phyloP scores from a whole-genome alignment of 305 asterid species.

The Rubia tinctorum region DNA sequence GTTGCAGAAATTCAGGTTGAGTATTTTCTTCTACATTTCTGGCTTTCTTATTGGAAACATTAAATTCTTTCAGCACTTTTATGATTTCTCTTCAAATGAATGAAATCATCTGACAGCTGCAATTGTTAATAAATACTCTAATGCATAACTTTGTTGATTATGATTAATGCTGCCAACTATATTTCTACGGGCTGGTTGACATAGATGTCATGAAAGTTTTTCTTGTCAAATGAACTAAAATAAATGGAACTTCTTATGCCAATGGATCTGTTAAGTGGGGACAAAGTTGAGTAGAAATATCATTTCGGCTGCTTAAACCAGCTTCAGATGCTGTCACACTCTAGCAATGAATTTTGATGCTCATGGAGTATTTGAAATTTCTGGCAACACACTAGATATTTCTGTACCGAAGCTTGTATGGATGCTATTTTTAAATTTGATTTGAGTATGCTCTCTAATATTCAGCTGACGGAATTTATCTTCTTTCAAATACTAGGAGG shows the following conservation, averaged over 20 bases:
- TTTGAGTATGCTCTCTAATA: slow-evolving; percentile 1
- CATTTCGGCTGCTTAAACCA: not conserved
- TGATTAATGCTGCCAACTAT: not conserved
- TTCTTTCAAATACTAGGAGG: slow-evolving; percentile 35
- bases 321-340: not conserved
- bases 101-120: not conserved
- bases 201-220: not conserved
- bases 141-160: not conserved
- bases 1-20: slow-evolving; percentile 53
- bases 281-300: not conserved
- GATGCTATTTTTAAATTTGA: not conserved
- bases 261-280: not conserved
- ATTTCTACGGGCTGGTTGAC: not conserved
- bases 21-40: slow-evolving; percentile 12
- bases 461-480: not conserved
- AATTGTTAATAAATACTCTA: too few species aligned
- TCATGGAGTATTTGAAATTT: not conserved
- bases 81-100: not conserved
- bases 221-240: not conserved
- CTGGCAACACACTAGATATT: not conserved
- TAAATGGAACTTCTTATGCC: not conserved
- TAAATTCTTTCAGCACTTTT: slow-evolving; percentile 1
- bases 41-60: not conserved
- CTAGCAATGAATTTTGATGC: not conserved
- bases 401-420: not conserved